Evolutionary conservation across 2,329 filamentous ascomycete genomes (phyloP), one percentile per base, ranked within the genome.

Genomic region (Pseudocercospora vitis): DNA sequence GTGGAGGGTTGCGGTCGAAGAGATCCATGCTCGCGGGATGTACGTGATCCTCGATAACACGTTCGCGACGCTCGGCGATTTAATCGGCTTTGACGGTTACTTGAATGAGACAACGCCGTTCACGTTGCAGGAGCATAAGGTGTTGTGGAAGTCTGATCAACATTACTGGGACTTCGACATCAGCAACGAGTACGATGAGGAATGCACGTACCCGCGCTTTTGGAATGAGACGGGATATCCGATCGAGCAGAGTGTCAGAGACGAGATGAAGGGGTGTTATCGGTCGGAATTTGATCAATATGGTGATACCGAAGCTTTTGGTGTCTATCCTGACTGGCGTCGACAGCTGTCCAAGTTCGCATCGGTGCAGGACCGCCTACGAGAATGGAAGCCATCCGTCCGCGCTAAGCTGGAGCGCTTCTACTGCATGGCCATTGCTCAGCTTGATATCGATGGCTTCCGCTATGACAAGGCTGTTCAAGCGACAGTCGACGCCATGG

Each of bases 21-120:
- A 82, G 51, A 82, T 85, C 12, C 83, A 86, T 60, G 65, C 67
- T 1, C 74, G 81, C 24, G 78, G 74, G 33, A 85, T 86, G 82
- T 84, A 84, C 69, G 80, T 85, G 19, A 70, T 86, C 16, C 70
- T 85, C 53, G 83, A 86, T 63, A 85, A 85, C 62, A 85, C 83
- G 1, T 76, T 85, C 61, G 77, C 80, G 40, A 86, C 82, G 1
- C 74, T 86, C 74, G 80, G 81, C 42, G 81, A 86, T 59, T 71
- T 85, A 51, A 76, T 85, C 52, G 81, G 80, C 3, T 85, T 84
- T 65, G 71, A 83, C 48, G 81, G 80, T 0, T 81, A 78, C 59
- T 70, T 83, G 55, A 85, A 85, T 61, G 69, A 65, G 3, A 79
- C 79, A 5, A 77, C 82, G 0, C 81, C 81, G 0, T 84, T 83